These are phyloP conservation scores for Boletus sensibilis DNA, from an alignment of 768 basidiomycete genomes.

Conservation along the genomic window DNA sequence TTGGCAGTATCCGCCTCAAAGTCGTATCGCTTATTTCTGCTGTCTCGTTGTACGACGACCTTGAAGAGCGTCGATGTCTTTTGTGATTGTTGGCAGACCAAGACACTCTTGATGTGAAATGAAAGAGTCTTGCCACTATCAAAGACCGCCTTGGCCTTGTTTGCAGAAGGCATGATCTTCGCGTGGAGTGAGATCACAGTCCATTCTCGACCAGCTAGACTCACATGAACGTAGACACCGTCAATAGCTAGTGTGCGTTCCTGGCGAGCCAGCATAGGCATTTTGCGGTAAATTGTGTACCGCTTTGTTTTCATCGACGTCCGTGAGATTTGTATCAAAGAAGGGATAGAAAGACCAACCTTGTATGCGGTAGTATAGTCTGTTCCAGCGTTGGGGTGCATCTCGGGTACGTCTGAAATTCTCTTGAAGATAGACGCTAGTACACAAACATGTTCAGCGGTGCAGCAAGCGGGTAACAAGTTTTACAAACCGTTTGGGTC, in stretches of 20 bases:
- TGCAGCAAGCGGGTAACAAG: neutral
- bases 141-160: constrained; percentile 77
- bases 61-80: constrained; percentile 86
- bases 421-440: constrained; percentile 92
- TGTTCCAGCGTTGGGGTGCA: constrained; percentile 55
- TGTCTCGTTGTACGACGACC: constrained; percentile 74
- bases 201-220: constrained; percentile 18
- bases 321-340: neutral
- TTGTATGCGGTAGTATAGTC: constrained; percentile 88
- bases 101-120: constrained; percentile 87
- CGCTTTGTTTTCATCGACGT: constrained; percentile 47
- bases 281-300: constrained; percentile 90
- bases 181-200: constrained; percentile 6
- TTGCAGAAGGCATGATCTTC: constrained; percentile 86
- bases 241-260: constrained; percentile 93
- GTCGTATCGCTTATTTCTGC: constrained; percentile 88
- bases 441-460: neutral
- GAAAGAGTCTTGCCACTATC: constrained; percentile 89
- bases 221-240: constrained; percentile 87
- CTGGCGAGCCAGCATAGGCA: constrained; percentile 91
- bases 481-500: constrained; percentile 82
- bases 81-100: constrained; percentile 77
- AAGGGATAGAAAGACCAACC: constrained; percentile 38
- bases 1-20: constrained; percentile 92
- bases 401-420: constrained; percentile 64